These are phyloP conservation scores for Globisporangium parvum DNA, from an alignment of 352 stramenopile species.

Conservation along the genomic window DNA sequence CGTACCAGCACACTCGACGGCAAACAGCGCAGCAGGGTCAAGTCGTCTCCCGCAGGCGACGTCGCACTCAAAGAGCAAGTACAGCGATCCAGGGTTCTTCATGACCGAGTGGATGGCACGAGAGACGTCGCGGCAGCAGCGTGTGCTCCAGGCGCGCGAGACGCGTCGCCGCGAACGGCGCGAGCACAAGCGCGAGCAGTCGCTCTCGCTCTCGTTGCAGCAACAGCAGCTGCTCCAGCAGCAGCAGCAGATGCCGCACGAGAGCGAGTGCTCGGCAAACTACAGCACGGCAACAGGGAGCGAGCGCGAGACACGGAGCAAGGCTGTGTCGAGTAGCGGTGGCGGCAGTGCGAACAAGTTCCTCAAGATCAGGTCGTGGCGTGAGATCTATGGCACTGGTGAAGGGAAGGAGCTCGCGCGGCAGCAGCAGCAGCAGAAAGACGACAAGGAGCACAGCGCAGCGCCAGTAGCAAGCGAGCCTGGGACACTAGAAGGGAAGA, in stretches of 20 bases:
- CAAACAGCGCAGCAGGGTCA: not conserved
- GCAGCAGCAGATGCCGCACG: constrained; percentile 13
- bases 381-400: constrained; percentile 53
- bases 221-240: constrained; percentile 13
- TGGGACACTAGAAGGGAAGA: constrained; percentile 11
- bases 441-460: not conserved
- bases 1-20: constrained; percentile 1
- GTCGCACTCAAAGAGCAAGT: constrained; percentile 39
- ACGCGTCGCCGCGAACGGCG: constrained; percentile 16
- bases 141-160: constrained; percentile 26
- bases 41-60: not conserved
- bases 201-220: constrained; percentile 6
- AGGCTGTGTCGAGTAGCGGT: constrained; percentile 11
- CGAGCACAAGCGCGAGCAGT: constrained; percentile 8
- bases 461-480: not conserved
- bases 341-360: constrained; percentile 23
- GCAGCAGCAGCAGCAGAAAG: constrained; percentile 17
- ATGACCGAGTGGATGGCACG: constrained; percentile 53
- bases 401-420: constrained; percentile 49
- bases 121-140: constrained; percentile 27
- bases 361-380: constrained; percentile 55
- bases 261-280: constrained; percentile 17
- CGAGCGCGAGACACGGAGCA: constrained; percentile 9
- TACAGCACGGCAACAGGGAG: constrained; percentile 4
- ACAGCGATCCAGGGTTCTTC: constrained; percentile 54